A percentile compares a stretch with the other conserved stretches of the same genome.
These are phyloP conservation scores for Malus hybrid DNA, from an alignment of 331 rosid species.

Conservation along the genomic window DNA sequence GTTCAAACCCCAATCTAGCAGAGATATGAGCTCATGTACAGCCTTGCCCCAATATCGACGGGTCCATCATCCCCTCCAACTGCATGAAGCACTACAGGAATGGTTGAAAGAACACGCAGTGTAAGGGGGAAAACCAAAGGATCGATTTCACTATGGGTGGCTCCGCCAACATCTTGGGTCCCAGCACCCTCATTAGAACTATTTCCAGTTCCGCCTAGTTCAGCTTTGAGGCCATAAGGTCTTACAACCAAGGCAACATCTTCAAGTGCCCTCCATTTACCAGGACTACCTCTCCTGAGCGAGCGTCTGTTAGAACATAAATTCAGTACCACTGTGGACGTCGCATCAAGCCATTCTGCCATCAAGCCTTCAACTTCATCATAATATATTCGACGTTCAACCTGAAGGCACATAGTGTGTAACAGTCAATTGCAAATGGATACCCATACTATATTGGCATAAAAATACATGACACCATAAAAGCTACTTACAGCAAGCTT, in stretches of 20 bases:
- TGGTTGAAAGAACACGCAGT: constrained; percentile 49
- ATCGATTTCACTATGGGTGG: constrained; percentile 27
- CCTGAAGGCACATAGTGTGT: constrained; percentile 29
- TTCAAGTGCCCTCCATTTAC: constrained; percentile 62
- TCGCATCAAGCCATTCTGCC: constrained; percentile 78
- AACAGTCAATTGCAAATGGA: background rate
- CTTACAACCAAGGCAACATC: constrained; percentile 48
- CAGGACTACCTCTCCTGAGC: constrained; percentile 39
- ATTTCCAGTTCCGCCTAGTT: constrained; percentile 14
- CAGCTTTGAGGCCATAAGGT: constrained; percentile 41
- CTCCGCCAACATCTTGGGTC: constrained; percentile 9
- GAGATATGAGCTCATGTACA: constrained; percentile 71
- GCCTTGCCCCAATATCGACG: constrained; percentile 66
- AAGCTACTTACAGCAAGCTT: constrained; percentile 45
- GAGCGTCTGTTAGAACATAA: constrained; percentile 38
- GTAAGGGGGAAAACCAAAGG: constrained; percentile 69
- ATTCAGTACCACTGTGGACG: constrained; percentile 77
- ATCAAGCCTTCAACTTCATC: constrained; percentile 76
- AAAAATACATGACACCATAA: background rate
- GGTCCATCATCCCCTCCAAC: constrained; percentile 87
- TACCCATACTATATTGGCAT: background rate
- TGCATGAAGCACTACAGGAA: constrained; percentile 80
- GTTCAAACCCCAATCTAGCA: constrained; percentile 20
- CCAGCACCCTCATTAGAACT: constrained; percentile 5
- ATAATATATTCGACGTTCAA: constrained; percentile 78